Percentiles rank a stretch among this genome's conserved stretches.
Evolutionary conservation across 352 stramenopile genomes (phyloP).

Genomic region (Globisporangium spinosum): DNA sequence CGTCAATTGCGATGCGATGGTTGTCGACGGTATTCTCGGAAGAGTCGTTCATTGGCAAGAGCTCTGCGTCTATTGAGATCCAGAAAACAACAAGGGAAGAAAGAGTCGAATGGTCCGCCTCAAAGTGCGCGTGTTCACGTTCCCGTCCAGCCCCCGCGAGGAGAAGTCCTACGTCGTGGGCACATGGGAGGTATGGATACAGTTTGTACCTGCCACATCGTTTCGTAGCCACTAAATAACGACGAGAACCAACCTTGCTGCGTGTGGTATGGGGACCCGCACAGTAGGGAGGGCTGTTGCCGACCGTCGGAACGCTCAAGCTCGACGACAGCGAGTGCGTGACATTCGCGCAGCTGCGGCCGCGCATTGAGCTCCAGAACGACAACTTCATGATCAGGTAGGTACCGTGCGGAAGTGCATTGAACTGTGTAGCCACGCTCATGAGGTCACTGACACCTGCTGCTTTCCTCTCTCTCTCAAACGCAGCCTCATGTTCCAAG

Average conservation of each 20-base stretch:
- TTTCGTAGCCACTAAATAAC: background rate
- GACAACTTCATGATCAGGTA: constrained; percentile 54
- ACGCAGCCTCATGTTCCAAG: constrained; percentile 71
- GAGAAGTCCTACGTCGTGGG: constrained; percentile 81
- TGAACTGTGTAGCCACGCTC: too few species aligned
- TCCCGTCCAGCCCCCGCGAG: constrained; percentile 53
- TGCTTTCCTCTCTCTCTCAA: constrained; percentile 12
- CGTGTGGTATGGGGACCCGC: background rate
- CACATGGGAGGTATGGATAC: constrained; percentile 42
- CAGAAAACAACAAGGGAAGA: background rate
- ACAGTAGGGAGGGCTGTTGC: constrained; percentile 22
- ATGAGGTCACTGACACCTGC: background rate
- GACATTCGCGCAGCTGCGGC: constrained; percentile 61
- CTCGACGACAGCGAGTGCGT: constrained; percentile 60
- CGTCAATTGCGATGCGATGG: too few species aligned
- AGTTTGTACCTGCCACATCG: background rate
- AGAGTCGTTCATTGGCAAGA: background rate
- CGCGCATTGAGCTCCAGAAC: constrained; percentile 64
- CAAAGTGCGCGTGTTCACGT: constrained; percentile 79
- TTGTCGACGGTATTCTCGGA: constrained; percentile 7
- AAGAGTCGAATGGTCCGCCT: constrained; percentile 33
- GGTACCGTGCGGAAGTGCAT: background rate
- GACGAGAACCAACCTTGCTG: background rate
- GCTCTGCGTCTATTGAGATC: background rate
- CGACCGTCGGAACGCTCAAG: constrained; percentile 59